Conservation (phyloP, 2,329 filamentous ascomycete species). For the Raffaelea ambrosiae region DNA sequence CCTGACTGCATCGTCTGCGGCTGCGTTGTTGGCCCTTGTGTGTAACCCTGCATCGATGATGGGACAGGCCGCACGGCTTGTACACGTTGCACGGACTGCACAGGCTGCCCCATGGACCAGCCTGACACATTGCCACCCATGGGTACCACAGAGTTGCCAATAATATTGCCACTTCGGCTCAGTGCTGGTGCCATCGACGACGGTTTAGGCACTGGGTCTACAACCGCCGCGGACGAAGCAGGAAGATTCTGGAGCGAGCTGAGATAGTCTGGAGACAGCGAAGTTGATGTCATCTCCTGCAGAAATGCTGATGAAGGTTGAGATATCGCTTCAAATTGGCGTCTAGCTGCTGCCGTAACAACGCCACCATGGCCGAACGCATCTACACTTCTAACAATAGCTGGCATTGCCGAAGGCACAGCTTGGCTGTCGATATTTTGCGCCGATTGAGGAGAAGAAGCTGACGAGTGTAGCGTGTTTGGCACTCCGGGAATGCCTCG, state of each 20-base stretch:
- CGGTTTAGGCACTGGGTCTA: not conserved
- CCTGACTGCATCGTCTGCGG: constrained; percentile 3
- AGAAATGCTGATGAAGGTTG: constrained; percentile 18
- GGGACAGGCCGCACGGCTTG: not conserved
- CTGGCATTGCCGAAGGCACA: too few relatives aligned
- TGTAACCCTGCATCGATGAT: constrained; percentile 4
- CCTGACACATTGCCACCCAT: not conserved
- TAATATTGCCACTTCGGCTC: not conserved
- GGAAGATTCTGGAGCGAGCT: not conserved
- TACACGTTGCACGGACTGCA: too few relatives aligned
- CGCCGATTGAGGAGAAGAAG: constrained; percentile 16
- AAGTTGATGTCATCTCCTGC: constrained; percentile 13
- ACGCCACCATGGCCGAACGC: not conserved
- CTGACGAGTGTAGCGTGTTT: constrained; percentile 8
- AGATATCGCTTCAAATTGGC: constrained; percentile 7
- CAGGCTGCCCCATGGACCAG: constrained; percentile 7
- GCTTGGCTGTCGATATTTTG: too few relatives aligned
- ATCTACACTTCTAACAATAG: too few relatives aligned
- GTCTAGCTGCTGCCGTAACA: constrained; percentile 11
- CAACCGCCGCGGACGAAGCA: not conserved
- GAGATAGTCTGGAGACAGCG: constrained; percentile 7
- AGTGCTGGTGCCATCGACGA: not conserved
- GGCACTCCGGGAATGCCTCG: not conserved
- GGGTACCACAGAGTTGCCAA: not conserved
- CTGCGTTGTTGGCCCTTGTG: constrained; percentile 1